A percentile compares a stretch with the other conserved stretches of the same genome.
These are phyloP conservation scores for Drechslera avenae DNA, from an alignment of 2,329 filamentous ascomycete species.

Conservation along the genomic window DNA sequence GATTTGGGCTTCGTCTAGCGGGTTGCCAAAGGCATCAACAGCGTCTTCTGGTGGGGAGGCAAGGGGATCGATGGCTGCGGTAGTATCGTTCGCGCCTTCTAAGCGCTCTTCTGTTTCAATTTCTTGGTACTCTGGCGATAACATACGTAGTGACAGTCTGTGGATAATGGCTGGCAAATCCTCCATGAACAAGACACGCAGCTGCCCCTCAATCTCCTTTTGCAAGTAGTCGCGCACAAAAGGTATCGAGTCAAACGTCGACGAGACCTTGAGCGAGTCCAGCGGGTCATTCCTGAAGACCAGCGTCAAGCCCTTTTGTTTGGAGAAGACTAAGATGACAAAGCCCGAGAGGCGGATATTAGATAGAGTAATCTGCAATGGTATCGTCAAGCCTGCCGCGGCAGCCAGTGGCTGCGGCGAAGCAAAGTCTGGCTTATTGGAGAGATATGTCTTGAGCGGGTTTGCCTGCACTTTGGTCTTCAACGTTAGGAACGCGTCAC, in stretches of 20 bases:
- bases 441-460: slow-evolving; percentile 92
- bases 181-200: slow-evolving; percentile 95
- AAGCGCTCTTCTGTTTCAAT: slow-evolving; percentile 64
- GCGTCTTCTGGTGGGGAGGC: slow-evolving; percentile 80
- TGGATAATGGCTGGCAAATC: slow-evolving; percentile 97
- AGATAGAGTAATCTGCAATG: slow-evolving; percentile 94
- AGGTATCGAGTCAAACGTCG: slow-evolving; percentile 97
- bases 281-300: slow-evolving; percentile 98
- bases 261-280: slow-evolving; percentile 97
- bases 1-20: slow-evolving; percentile 74
- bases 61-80: slow-evolving; percentile 76
- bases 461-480: slow-evolving; percentile 98
- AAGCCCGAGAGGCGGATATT: slow-evolving; percentile 96
- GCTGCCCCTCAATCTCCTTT: slow-evolving; percentile 90
- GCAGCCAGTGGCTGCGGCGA: slow-evolving; percentile 92
- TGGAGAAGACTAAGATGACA: slow-evolving; percentile 96
- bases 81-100: slow-evolving; percentile 54
- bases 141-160: slow-evolving; percentile 82
- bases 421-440: slow-evolving; percentile 88
- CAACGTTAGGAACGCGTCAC: slow-evolving; percentile 92
- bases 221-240: slow-evolving; percentile 98
- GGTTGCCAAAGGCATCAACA: slow-evolving; percentile 78
- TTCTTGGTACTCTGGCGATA: slow-evolving; percentile 83
- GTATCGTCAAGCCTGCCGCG: slow-evolving; percentile 90
- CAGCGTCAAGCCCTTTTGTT: slow-evolving; percentile 93